Evolutionary conservation across 2,329 filamentous ascomycete species (phyloP), one percentile per base, ranked within the genome.

Genomic region (Cercospora nicotianae): DNA sequence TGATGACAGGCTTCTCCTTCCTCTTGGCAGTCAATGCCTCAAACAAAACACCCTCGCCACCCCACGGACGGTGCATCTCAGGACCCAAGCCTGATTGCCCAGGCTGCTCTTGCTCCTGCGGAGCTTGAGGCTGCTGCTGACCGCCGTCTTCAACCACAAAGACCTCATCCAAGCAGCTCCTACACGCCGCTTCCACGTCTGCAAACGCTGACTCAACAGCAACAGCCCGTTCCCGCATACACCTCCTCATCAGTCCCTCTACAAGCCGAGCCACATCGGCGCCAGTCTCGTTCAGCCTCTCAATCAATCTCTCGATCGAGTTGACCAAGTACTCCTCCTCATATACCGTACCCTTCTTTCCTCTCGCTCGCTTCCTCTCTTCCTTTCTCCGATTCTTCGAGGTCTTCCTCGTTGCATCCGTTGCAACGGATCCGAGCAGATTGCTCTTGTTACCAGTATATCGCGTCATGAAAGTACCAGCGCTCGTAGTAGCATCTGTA

Each of bases 241-340:
- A 87, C 36, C 95, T 83, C 66, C 93, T 86, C 69, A 93, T 84
- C 67, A 98, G 82, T 0, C 91, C 93, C 71, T 91, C 89, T 0
- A 97, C 86, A 7, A 98, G 84, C 16, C 89, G 82, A 75, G 88
- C 86, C 0, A 92, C 87, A 78, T 99, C 95, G 0, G 87, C 85
- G 61, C 89, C 86, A 2, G 90, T 86, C 23, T 84, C 84, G 78
- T 94, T 93, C 23, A 97, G 88, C 39, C 94, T 86, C 78, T 96
- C 93, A 13, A 97, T 87, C 36, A 99, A 84, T 26, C 95, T 85
- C 12, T 90, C 87, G 39, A 98, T 89, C 73, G 90, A 94, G 78
- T 94, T 95, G 67, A 97, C 90, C 5, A 99, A 87, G 79, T 99
- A 99, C 80, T 98, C 95, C 77, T 98, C 94, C 79, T 99, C 95